These are phyloP conservation scores for Cryptococcus sp. DNA, from an alignment of 1,284 basidiomycete species.

Conservation along the genomic window DNA sequence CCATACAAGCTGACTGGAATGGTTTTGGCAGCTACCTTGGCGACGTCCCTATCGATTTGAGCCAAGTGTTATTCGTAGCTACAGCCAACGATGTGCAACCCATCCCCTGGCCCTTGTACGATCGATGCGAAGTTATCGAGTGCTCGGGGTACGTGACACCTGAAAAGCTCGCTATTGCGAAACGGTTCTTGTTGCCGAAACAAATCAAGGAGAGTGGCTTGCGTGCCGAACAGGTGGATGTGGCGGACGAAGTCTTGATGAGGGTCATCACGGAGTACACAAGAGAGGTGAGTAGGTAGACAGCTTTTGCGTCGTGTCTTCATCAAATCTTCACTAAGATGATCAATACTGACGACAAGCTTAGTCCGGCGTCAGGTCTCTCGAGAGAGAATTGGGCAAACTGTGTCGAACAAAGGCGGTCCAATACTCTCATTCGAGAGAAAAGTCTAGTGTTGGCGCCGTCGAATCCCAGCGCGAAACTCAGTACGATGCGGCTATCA, in stretches of 20 bases:
- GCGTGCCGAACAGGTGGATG: slow-evolving; percentile 68
- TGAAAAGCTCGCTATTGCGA: slow-evolving; percentile 89
- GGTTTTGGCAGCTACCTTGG: slow-evolving; percentile 56
- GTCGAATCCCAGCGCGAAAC: not conserved
- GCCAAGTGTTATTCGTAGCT: slow-evolving; percentile 89
- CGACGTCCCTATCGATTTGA: slow-evolving; percentile 94
- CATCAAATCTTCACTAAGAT: slow-evolving; percentile 54
- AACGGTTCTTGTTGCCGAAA: slow-evolving; percentile 86
- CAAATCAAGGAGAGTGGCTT: slow-evolving; percentile 91
- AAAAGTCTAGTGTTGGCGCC: slow-evolving; percentile 18
- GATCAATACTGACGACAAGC: not conserved
- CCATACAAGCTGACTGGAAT: too few relatives aligned
- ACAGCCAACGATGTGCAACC: slow-evolving; percentile 85
- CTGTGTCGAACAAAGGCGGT: slow-evolving; percentile 85
- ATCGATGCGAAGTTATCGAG: slow-evolving; percentile 95
- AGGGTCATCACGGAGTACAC: slow-evolving; percentile 92
- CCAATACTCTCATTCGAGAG: slow-evolving; percentile 64
- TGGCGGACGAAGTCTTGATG: slow-evolving; percentile 74
- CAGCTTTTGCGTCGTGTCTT: not conserved
- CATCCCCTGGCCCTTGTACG: slow-evolving; percentile 90
- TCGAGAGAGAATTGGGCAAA: slow-evolving; percentile 83
- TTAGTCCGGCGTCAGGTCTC: slow-evolving; percentile 87
- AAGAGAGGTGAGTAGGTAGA: slow-evolving; percentile 79
- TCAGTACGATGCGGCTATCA: slow-evolving; percentile 66
- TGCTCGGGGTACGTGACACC: slow-evolving; percentile 94